phyloP scores from a whole-genome alignment of 148 eudicot genomes.

The Silene latifolia region DNA sequence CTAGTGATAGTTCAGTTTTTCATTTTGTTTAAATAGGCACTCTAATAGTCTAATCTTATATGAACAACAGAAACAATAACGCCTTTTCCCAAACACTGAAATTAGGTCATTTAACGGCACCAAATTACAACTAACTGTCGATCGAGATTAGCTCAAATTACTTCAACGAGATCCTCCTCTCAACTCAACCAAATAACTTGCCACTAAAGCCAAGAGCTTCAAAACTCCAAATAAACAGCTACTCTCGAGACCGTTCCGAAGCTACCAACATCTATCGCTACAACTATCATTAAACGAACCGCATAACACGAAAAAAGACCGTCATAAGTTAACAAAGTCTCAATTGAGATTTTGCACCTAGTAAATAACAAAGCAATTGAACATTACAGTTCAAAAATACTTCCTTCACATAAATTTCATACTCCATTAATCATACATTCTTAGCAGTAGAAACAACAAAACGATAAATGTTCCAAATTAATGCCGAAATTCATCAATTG shows the following conservation, averaged over 20 bases:
- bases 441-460: neutral
- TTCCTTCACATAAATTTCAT: neutral
- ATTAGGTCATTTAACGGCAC: neutral
- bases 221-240: neutral
- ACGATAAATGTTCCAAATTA: neutral
- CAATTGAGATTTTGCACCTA: too few species aligned
- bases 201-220: neutral
- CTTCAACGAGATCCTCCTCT: neutral
- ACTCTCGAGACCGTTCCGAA: too few species aligned
- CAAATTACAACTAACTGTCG: too few species aligned
- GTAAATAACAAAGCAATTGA: neutral
- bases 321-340: too few species aligned
- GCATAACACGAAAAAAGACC: too few species aligned
- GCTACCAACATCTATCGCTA: too few species aligned
- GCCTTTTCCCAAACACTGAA: neutral
- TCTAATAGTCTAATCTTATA: neutral
- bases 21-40: neutral
- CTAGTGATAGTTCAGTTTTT: neutral
- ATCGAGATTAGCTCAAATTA: neutral
- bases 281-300: too few species aligned
- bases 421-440: neutral
- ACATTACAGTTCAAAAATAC: neutral
- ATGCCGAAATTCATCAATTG: conserved; percentile 9
- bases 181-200: neutral
- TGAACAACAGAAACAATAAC: neutral